Conservation (phyloP, 495 filamentous ascomycete species). For the Recurvomyces mirabilis region DNA sequence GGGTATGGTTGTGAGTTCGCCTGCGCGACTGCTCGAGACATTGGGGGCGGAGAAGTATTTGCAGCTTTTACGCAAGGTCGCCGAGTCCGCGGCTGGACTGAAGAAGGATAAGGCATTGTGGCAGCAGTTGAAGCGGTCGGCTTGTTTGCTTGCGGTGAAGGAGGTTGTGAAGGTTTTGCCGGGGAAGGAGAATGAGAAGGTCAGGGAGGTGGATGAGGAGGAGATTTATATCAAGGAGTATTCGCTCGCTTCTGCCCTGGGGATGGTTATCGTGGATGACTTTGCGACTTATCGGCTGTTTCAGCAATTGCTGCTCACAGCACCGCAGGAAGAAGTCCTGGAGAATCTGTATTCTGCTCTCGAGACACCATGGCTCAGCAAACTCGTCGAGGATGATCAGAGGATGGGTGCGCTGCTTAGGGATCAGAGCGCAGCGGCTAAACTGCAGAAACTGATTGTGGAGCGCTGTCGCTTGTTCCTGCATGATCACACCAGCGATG, state of each 20-base stretch:
- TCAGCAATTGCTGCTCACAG: slow-evolving; percentile 64
- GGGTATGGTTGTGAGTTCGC: slow-evolving; percentile 62
- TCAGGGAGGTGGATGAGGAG: slow-evolving; percentile 48
- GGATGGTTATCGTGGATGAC: slow-evolving; percentile 77
- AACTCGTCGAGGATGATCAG: slow-evolving; percentile 49
- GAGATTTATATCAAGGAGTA: slow-evolving; percentile 66
- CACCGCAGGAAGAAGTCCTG: slow-evolving; percentile 75
- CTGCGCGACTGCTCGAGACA: slow-evolving; percentile 62
- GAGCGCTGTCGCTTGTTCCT: slow-evolving; percentile 83
- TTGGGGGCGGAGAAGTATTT: slow-evolving; percentile 80
- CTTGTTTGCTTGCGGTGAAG: slow-evolving; percentile 68
- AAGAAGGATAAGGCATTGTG: slow-evolving; percentile 70
- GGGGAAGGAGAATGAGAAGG: slow-evolving; percentile 23
- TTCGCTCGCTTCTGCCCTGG: slow-evolving; percentile 53
- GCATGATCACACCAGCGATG: slow-evolving; percentile 55
- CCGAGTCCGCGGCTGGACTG: slow-evolving; percentile 53
- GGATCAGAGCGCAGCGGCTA: slow-evolving; percentile 43
- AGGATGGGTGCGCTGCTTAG: slow-evolving; percentile 41
- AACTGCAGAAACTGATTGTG: slow-evolving; percentile 64
- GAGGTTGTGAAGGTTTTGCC: slow-evolving; percentile 46
- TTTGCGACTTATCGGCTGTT: slow-evolving; percentile 76
- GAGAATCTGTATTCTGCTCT: slow-evolving; percentile 71
- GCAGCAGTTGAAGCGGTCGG: slow-evolving; percentile 59
- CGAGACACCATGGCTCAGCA: slow-evolving; percentile 47
- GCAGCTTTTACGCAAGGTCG: slow-evolving; percentile 62